Evolutionary conservation across 441 rosid species (phyloP).

Genomic region (Capsella rubella): DNA sequence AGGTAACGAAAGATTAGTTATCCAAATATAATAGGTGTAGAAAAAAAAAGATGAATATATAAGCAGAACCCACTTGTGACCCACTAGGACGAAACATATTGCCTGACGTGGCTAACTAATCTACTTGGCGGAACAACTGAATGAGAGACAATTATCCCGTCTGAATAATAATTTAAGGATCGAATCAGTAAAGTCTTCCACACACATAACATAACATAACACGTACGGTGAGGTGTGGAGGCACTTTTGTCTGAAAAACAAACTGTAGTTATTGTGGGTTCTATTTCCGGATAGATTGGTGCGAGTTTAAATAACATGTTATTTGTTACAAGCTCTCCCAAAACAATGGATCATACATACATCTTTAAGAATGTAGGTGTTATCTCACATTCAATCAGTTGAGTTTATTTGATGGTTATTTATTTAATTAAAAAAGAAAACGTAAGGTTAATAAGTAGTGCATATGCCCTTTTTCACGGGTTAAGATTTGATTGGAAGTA

Average conservation of each 20-base stretch:
- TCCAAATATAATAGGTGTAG: background rate
- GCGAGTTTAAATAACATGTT: background rate
- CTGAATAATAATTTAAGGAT: conserved; percentile 13
- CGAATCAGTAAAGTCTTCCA: conserved; percentile 23
- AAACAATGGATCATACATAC: background rate
- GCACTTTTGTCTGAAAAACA: conserved; percentile 15
- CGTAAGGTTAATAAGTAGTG: background rate
- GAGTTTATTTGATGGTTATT: background rate
- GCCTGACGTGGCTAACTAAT: conserved; percentile 42
- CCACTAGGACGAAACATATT: conserved; percentile 19
- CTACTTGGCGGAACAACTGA: conserved; percentile 31
- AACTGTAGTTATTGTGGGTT: conserved; percentile 13
- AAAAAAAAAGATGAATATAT: background rate
- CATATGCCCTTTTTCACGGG: too few relatives aligned
- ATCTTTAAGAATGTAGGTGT: background rate
- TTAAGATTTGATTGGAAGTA: background rate
- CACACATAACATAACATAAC: conserved; percentile 3
- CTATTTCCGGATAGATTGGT: background rate
- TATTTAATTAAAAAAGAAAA: background rate
- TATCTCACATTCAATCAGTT: background rate
- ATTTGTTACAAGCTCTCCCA: too few relatives aligned
- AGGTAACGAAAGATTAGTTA: conserved; percentile 22
- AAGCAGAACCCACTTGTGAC: conserved; percentile 5
- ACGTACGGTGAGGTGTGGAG: background rate
- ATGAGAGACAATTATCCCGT: conserved; percentile 32